Base-by-base conservation (phyloP, 2,329 filamentous ascomycete species). In the Alternaria gansuensis region DNA sequence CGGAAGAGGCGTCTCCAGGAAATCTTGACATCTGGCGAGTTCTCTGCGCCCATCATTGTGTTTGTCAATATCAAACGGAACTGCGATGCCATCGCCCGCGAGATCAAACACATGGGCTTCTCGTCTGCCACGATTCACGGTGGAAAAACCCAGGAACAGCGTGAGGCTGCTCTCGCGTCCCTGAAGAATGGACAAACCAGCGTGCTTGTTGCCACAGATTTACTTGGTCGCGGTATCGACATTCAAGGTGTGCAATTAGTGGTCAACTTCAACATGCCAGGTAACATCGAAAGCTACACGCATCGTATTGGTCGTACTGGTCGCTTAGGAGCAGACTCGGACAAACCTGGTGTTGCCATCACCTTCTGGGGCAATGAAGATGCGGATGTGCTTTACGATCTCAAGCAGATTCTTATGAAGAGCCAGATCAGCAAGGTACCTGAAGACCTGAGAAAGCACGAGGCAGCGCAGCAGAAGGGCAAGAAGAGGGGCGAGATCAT, bases 31-130 rank as follows among this genome's bases (percentile, higher is more conserved):
- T 93, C 90, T 1, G 84, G 88, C 67, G 89, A 93, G 66, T 98
- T 93, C 79, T 83, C 86, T 7, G 87, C 94, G 8, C 95, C 95
- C 14, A 96, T 99, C 77, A 99, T 99, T 70, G 93, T 99, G 64
- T 99, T 99, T 77, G 95, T 99, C 86, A 99, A 99, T 79, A 97
- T 98, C 87, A 98, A 98, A 81, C 91, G 93, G 70, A 98, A 98
- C 82, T 98, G 94, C 82, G 95, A 99, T 77, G 91, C 92, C 59
- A 90, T 99, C 46, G 94, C 94, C 3, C 87, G 92, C 61, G 94
- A 98, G 74, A 95, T 99, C 82, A 95, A 96, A 75, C 86, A 90
- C 51, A 95, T 95, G 88, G 95, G 95, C 69, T 95, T 93, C 84
- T 91, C 88, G 21, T 87, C 90, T 7, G 93, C 96, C 70, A 97